Conservation (phyloP, 2,329 filamentous ascomycete genomes). For the Diaporthe sp. region DNA sequence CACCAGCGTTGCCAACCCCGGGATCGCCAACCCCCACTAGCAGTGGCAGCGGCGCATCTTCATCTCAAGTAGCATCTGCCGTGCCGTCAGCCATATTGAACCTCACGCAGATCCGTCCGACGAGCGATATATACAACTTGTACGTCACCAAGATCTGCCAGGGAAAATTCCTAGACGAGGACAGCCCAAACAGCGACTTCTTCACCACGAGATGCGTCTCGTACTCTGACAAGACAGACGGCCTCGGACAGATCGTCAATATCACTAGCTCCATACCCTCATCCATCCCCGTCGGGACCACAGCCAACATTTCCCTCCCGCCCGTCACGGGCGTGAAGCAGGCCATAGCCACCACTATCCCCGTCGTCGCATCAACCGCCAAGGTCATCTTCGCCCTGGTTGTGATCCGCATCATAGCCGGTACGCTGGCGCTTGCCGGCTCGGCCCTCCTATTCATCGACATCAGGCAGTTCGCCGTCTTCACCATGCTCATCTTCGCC, state of each 20-base stretch:
- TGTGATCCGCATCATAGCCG: neutral
- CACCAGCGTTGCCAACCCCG: neutral
- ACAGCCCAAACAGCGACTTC: neutral
- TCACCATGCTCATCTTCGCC: conserved; percentile 6
- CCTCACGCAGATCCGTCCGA: neutral
- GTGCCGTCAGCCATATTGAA: neutral
- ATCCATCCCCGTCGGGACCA: neutral
- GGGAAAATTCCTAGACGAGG: neutral
- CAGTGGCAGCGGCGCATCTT: neutral
- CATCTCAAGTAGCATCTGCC: neutral
- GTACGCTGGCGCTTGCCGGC: neutral
- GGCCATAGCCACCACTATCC: neutral
- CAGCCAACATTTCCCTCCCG: neutral
- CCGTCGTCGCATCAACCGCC: neutral
- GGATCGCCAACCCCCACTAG: neutral
- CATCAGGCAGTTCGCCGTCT: conserved; percentile 1
- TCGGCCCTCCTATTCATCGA: conserved; percentile 1
- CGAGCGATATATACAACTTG: neutral
- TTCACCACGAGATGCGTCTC: conserved; percentile 4
- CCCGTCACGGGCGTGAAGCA: neutral
- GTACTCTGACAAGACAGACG: neutral
- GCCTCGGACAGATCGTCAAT: neutral
- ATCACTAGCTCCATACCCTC: neutral
- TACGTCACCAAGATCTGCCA: neutral
- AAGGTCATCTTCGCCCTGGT: neutral